Percentiles rank a stretch among this genome's conserved stretches.
phyloP scores from a whole-genome alignment of 2,329 filamentous ascomycete species.

The Rhynchosporium graminicola region DNA sequence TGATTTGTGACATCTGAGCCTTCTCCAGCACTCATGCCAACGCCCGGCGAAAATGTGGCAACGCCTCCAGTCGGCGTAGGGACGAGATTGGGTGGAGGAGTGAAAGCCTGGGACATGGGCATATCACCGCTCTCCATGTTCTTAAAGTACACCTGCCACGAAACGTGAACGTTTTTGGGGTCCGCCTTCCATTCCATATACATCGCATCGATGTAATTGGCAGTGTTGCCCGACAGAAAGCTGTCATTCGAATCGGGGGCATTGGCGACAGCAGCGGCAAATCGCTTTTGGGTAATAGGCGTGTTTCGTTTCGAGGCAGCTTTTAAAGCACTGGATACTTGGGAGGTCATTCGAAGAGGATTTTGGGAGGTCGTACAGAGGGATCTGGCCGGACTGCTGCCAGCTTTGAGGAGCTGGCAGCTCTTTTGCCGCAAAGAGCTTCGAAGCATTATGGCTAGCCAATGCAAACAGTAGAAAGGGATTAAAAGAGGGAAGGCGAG shows the following conservation, averaged over 20 bases:
- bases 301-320: constrained; percentile 50
- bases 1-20: constrained; percentile 91
- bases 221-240: constrained; percentile 94
- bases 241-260: constrained; percentile 84
- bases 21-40: constrained; percentile 63
- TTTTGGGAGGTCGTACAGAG: constrained; percentile 43
- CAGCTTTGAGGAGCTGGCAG: constrained; percentile 61
- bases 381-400: constrained; percentile 47
- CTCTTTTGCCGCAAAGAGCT: constrained; percentile 65
- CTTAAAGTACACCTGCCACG: constrained; percentile 99
- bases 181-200: constrained; percentile 97
- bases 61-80: constrained; percentile 79
- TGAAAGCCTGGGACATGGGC: constrained; percentile 96
- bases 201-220: constrained; percentile 99
- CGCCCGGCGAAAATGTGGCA: constrained; percentile 68
- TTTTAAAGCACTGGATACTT: constrained; percentile 43
- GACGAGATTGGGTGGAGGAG: constrained; percentile 89
- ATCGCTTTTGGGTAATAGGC: constrained; percentile 50
- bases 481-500: constrained; percentile 13
- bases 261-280: constrained; percentile 56
- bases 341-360: constrained; percentile 44
- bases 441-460: constrained; percentile 66
- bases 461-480: constrained; percentile 37
- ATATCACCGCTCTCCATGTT: constrained; percentile 99
- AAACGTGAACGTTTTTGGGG: constrained; percentile 90